Percentiles rank a stretch among this genome's conserved stretches.
Evolutionary conservation across 129 eudicot species (phyloP).

Genomic region (Daucus carota): DH1_v3.0 NC_030383.2:37729501-37730000

Average conservation of each 20-base stretch:
- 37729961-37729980: conserved; percentile 35
- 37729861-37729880: conserved; percentile 71
- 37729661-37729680: conserved; percentile 95
- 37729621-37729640: conserved; percentile 97
- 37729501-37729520: background rate
- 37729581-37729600: background rate
- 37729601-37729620: conserved; percentile 23
- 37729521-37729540: background rate
- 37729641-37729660: conserved; percentile 97
- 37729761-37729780: conserved; percentile 90
- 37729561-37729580: background rate
- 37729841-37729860: conserved; percentile 97
- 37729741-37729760: conserved; percentile 99
- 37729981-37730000: conserved; percentile 72
- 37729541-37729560: background rate
- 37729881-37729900: conserved; percentile 98
- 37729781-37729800: conserved; percentile 98
- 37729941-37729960: conserved; percentile 8
- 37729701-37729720: conserved; percentile 97
- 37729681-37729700: conserved; percentile 92
- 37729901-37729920: conserved; percentile 77
- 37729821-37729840: conserved; percentile 95
- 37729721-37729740: conserved; percentile 98
- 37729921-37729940: conserved; percentile 1
- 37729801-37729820: conserved; percentile 88